These are phyloP conservation scores for Nidularia pulvinata DNA, from an alignment of 768 basidiomycete species.

Conservation along the genomic window DNA sequence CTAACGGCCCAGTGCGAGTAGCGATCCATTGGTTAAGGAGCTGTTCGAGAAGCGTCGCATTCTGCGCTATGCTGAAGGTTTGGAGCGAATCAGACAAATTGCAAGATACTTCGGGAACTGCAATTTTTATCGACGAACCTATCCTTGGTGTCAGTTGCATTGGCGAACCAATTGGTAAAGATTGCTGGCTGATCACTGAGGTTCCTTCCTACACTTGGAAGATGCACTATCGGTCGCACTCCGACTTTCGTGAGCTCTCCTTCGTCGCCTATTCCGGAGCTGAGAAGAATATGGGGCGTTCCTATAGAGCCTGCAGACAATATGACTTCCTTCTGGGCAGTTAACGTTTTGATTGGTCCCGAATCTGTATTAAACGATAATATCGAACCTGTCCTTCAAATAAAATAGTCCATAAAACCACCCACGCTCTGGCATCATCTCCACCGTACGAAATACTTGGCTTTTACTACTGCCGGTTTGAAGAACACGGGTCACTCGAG, in stretches of 20 bases:
- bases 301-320: constrained; percentile 27
- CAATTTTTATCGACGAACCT: background rate
- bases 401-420: background rate
- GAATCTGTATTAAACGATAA: background rate
- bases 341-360: background rate
- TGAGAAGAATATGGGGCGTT: constrained; percentile 19
- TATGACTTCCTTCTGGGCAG: constrained; percentile 24
- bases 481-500: constrained; percentile 11
- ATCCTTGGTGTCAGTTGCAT: constrained; percentile 5
- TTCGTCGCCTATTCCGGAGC: constrained; percentile 22
- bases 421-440: constrained; percentile 1
- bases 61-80: background rate
- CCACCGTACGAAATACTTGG: constrained; percentile 8
- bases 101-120: background rate
- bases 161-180: constrained; percentile 9
- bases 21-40: background rate
- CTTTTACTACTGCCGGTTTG: background rate
- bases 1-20: background rate
- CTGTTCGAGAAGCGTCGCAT: background rate
- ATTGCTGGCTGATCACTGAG: constrained; percentile 16
- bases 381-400: background rate
- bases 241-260: constrained; percentile 9
- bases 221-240: constrained; percentile 10
- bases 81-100: no score
- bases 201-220: constrained; percentile 19